A percentile compares a stretch with the other conserved stretches of the same genome.
These are phyloP conservation scores for Tricholomella constricta DNA, from an alignment of 768 basidiomycete genomes.

Conservation along the genomic window DNA sequence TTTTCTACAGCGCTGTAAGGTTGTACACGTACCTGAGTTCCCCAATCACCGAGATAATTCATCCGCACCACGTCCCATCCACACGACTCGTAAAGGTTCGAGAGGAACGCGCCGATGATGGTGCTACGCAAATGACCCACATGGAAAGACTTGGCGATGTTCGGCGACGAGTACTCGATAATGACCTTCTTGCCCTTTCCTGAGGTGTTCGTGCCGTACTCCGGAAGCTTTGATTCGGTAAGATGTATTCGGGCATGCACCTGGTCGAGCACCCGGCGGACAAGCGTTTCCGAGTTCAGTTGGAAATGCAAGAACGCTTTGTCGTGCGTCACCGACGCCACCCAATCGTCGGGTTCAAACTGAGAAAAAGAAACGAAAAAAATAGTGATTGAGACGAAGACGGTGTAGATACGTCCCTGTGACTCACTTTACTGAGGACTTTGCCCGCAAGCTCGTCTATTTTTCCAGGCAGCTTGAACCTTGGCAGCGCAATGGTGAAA, in stretches of 20 bases:
- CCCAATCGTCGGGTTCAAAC: slow-evolving; percentile 85
- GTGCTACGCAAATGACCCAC: slow-evolving; percentile 96
- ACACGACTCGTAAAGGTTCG: slow-evolving; percentile 87
- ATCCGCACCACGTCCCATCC: slow-evolving; percentile 91
- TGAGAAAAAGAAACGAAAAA: slow-evolving; percentile 28
- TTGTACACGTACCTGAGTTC: slow-evolving; percentile 74
- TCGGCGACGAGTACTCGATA: slow-evolving; percentile 94
- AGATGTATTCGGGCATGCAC: slow-evolving; percentile 72
- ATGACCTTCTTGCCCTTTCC: slow-evolving; percentile 83
- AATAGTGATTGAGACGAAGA: neutral
- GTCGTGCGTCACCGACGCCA: slow-evolving; percentile 68
- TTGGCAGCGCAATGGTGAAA: slow-evolving; percentile 89
- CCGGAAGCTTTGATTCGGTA: slow-evolving; percentile 56
- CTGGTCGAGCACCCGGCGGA: slow-evolving; percentile 68
- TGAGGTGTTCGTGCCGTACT: slow-evolving; percentile 80
- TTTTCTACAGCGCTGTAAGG: no score
- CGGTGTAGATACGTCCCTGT: slow-evolving; percentile 2
- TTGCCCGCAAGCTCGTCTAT: slow-evolving; percentile 74
- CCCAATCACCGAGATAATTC: slow-evolving; percentile 99
- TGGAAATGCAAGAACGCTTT: slow-evolving; percentile 86
- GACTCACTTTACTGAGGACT: slow-evolving; percentile 71
- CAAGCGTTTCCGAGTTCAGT: slow-evolving; percentile 63
- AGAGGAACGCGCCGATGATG: slow-evolving; percentile 96
- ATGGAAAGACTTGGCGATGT: slow-evolving; percentile 98
- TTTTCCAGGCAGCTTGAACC: slow-evolving; percentile 85